Conservation (phyloP, 2,329 filamentous ascomycete genomes). For the Aaosphaeria arxii region DNA sequence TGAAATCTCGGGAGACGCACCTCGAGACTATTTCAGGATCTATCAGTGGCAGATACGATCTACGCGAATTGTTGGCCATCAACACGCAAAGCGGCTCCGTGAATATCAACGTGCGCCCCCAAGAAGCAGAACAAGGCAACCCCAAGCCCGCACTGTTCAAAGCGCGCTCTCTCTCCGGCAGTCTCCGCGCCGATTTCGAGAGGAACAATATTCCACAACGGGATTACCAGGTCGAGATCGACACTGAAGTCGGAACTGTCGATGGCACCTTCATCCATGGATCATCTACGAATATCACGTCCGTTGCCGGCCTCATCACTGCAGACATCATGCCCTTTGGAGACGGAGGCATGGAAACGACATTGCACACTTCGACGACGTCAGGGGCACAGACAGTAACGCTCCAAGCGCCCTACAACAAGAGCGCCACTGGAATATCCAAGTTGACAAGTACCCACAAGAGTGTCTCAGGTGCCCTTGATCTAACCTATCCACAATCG, state of each 20-base stretch:
- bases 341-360: constrained; percentile 20
- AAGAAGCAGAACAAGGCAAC: constrained; percentile 23
- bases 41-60: constrained; percentile 40
- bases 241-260: constrained; percentile 37
- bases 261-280: constrained; percentile 42
- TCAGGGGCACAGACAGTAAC: constrained; percentile 35
- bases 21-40: constrained; percentile 40
- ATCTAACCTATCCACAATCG: constrained; percentile 39
- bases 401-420: constrained; percentile 31
- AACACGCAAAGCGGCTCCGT: constrained; percentile 42
- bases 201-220: constrained; percentile 37
- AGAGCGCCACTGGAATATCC: constrained; percentile 16
- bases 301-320: constrained; percentile 37
- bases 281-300: constrained; percentile 31
- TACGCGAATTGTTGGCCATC: constrained; percentile 40
- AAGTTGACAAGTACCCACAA: constrained; percentile 35
- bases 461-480: constrained; percentile 31
- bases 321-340: constrained; percentile 37
- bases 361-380: constrained; percentile 31
- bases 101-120: constrained; percentile 38
- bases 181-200: constrained; percentile 35
- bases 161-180: constrained; percentile 34
- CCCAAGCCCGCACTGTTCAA: constrained; percentile 36
- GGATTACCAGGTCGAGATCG: constrained; percentile 40
- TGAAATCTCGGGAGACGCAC: constrained; percentile 38